Percentiles rank a stretch among this genome's conserved stretches.
These are phyloP conservation scores for Cupressus sempervirens DNA, from an alignment of 75 land plant genomes.

Conservation along the genomic window DNA sequence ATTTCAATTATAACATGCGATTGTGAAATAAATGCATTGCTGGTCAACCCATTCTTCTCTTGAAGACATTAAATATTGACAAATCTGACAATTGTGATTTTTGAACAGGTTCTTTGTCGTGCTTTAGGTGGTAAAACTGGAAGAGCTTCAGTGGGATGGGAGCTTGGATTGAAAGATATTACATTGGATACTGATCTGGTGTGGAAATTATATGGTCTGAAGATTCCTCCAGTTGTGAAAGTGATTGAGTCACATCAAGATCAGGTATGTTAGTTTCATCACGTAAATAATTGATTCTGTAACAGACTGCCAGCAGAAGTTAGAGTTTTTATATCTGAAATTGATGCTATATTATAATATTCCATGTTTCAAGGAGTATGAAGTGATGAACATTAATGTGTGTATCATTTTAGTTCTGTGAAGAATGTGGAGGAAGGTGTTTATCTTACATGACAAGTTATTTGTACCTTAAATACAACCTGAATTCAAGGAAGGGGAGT, in stretches of 20 bases:
- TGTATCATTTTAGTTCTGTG: neutral
- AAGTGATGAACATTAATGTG: neutral
- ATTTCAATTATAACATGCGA: neutral
- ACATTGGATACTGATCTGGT: constrained; percentile 12
- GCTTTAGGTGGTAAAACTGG: constrained; percentile 59
- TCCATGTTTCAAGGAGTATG: neutral
- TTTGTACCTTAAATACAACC: too few species aligned
- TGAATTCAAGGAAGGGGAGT: too few species aligned
- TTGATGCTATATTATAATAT: neutral
- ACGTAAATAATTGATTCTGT: neutral
- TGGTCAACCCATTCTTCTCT: neutral
- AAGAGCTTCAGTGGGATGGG: constrained; percentile 50
- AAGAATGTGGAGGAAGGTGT: neutral
- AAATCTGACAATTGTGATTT: neutral
- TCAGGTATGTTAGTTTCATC: constrained; percentile 17
- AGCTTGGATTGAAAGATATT: constrained; percentile 37
- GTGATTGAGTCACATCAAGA: constrained; percentile 38
- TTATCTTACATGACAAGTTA: too few species aligned
- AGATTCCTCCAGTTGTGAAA: constrained; percentile 25
- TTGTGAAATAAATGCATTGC: neutral
- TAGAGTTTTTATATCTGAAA: neutral
- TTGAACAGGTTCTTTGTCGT: constrained; percentile 41
- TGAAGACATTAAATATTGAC: neutral
- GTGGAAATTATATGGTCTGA: constrained; percentile 23
- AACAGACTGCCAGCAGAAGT: neutral